Percentiles rank a stretch among this genome's conserved stretches.
Evolutionary conservation across 1,284 basidiomycete genomes (phyloP).

Genomic region (Irpex lacteus): DNA sequence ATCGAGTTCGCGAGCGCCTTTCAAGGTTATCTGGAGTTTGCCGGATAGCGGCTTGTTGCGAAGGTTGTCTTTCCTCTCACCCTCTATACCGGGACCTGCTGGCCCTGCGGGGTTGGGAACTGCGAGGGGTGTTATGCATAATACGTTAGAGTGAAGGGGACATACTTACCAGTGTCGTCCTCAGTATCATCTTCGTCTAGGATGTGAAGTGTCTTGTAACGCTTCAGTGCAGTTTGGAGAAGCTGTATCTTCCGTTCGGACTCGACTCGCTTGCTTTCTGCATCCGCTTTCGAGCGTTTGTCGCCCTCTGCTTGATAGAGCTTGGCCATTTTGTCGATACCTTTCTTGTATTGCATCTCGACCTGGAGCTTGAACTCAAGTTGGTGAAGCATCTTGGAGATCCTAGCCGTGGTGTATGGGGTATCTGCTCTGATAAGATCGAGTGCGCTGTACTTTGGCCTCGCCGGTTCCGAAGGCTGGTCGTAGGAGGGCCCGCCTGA

Average conservation of each 20-base stretch:
- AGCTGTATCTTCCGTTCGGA: conserved; percentile 96
- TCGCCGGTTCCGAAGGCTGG: conserved; percentile 38
- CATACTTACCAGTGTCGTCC: conserved; percentile 57
- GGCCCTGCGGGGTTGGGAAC: conserved; percentile 15
- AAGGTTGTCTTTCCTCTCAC: conserved; percentile 87
- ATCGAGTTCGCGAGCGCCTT: conserved; percentile 91
- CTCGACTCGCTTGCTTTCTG: conserved; percentile 91
- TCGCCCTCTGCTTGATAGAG: conserved; percentile 95
- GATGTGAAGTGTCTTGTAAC: conserved; percentile 95
- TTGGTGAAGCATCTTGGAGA: conserved; percentile 97
- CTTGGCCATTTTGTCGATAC: conserved; percentile 98
- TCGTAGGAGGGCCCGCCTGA: conserved; percentile 33
- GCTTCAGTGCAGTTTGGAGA: conserved; percentile 86
- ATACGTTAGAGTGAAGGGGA: conserved; percentile 2
- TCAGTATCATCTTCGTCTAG: conserved; percentile 88
- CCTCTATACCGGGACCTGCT: conserved; percentile 63
- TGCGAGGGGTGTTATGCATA: background rate
- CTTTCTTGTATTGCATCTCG: conserved; percentile 97
- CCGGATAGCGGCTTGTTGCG: conserved; percentile 93
- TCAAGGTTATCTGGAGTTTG: conserved; percentile 87
- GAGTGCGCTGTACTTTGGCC: conserved; percentile 71
- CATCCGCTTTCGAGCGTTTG: conserved; percentile 88
- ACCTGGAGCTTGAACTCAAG: conserved; percentile 99
- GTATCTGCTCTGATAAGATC: conserved; percentile 98
- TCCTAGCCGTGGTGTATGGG: conserved; percentile 94